Conservation (phyloP, 2,329 filamentous ascomycete genomes). For the Aquanectria penicillioides region DNA sequence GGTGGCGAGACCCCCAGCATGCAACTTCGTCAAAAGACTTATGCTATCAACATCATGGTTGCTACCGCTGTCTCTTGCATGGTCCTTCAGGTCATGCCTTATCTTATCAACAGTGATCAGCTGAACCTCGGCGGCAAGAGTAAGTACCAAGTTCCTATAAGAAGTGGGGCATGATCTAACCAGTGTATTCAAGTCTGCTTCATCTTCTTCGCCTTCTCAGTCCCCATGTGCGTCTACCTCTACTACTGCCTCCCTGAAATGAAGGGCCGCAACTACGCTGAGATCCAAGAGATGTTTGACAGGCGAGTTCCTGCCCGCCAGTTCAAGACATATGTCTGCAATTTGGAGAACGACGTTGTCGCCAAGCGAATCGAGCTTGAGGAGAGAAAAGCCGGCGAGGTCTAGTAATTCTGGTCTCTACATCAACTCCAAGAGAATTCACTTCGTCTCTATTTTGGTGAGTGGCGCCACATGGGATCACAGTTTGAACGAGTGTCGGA, state of each 20-base stretch:
- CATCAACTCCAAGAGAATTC: not conserved
- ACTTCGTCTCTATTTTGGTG: not conserved
- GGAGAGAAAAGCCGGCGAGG: slow-evolving; percentile 10
- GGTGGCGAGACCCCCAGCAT: slow-evolving; percentile 43
- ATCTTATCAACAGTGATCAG: slow-evolving; percentile 39
- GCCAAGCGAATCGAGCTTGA: slow-evolving; percentile 24
- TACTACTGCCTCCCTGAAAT: slow-evolving; percentile 50
- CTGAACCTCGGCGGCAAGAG: slow-evolving; percentile 45
- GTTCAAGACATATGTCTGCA: slow-evolving; percentile 25
- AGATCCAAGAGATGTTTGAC: slow-evolving; percentile 30
- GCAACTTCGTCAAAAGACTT: slow-evolving; percentile 44
- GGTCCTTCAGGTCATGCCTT: slow-evolving; percentile 43
- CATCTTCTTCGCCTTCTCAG: slow-evolving; percentile 44
- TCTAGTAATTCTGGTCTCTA: not conserved
- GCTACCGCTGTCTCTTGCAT: slow-evolving; percentile 43
- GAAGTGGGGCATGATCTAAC: not conserved
- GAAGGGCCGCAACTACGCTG: slow-evolving; percentile 33
- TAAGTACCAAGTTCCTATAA: not conserved
- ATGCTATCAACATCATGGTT: slow-evolving; percentile 46
- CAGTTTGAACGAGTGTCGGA: too few species aligned
- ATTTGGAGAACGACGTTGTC: slow-evolving; percentile 17
- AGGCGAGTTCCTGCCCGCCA: slow-evolving; percentile 21
- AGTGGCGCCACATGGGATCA: not conserved
- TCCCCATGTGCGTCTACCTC: slow-evolving; percentile 46
- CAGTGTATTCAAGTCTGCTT: slow-evolving; percentile 36